Evolutionary conservation across 495 filamentous ascomycete genomes (phyloP), one percentile per base, ranked within the genome.

Genomic region (Rusavskia elegans): DNA sequence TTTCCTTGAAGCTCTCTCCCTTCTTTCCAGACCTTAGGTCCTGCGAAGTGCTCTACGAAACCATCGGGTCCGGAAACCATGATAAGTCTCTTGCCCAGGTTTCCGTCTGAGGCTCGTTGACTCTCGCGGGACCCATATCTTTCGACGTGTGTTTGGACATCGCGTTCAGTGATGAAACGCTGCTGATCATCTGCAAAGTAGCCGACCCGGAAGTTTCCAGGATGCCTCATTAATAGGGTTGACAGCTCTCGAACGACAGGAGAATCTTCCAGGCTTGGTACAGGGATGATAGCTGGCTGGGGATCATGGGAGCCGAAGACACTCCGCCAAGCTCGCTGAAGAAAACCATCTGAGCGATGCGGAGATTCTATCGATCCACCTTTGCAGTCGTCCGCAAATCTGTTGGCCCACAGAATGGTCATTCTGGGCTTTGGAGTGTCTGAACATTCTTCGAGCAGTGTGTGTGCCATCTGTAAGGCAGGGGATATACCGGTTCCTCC

Each of bases 401-500:
- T 64, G 63, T 74, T 81, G 39, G 83, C 84, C 84, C 84, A 89
- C 1, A 87, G 59, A 29, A 89, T 80, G 53, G 74, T 72, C 51
- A 82, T 74, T 53, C 59, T 68, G 1, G 66, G 62, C 38, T 57
- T 27, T 50, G 54, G 7, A 46, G 5, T 1, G 3, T 4, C 23
- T 8, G 44, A 29, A 57, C 55, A 21, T 53, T 53, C 35, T 59
- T 60, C 57, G 49, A 81, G 63, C 4, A 92, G 58, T 9, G 73
- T 75, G 52, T 79, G 66, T 36, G 78, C 85, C 23, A 81, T 75
- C 66, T 97, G 90, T 57, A 96, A 62, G 32, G 90, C 92, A 1
- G 90, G 86, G 21, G 87, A 88, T 63, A 98, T 92, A 0, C 90
- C 92, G 6, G 92, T 98, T 0, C 92, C 92, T 0, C 89, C 92